These are phyloP conservation scores for Aspergillus japonicus DNA, from an alignment of 2,329 filamentous ascomycete species.

Conservation along the genomic window DNA sequence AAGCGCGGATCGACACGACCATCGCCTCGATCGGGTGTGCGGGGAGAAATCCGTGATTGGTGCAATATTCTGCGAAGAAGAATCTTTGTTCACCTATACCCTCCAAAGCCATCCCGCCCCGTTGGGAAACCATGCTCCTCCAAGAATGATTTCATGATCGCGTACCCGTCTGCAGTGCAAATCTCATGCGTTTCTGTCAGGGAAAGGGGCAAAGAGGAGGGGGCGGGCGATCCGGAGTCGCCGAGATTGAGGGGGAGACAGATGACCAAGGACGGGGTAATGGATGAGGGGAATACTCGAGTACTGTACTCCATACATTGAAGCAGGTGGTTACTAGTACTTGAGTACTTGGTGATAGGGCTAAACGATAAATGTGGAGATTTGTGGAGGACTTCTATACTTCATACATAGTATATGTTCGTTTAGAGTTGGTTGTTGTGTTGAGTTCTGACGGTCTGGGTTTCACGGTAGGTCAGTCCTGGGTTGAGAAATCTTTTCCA, in stretches of 20 bases:
- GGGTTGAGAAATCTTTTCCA: too few species aligned
- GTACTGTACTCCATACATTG: too few species aligned
- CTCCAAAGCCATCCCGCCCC: too few species aligned
- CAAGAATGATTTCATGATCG: conserved; percentile 14
- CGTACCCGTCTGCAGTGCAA: not conserved
- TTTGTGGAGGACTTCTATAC: too few species aligned
- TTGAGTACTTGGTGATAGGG: too few species aligned
- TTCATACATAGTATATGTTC: too few species aligned
- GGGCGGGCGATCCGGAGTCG: not conserved
- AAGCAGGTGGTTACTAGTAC: too few species aligned
- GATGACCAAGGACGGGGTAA: not conserved
- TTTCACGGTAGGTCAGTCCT: too few species aligned
- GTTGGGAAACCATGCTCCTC: conserved; percentile 6
- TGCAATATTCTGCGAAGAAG: conserved; percentile 28
- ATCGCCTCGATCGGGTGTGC: conserved; percentile 25
- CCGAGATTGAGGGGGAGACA: not conserved
- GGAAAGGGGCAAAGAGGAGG: not conserved
- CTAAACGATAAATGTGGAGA: too few species aligned
- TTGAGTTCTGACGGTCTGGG: too few species aligned
- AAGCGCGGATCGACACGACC: conserved; percentile 25
- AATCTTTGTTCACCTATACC: too few species aligned
- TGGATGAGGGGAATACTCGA: not conserved
- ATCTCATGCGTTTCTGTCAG: not conserved
- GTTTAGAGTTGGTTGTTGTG: too few species aligned
- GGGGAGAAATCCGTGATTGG: conserved; percentile 28